Base-by-base conservation (phyloP, 2,329 filamentous ascomycete genomes). In the Hymenoscyphus scutula region DNA sequence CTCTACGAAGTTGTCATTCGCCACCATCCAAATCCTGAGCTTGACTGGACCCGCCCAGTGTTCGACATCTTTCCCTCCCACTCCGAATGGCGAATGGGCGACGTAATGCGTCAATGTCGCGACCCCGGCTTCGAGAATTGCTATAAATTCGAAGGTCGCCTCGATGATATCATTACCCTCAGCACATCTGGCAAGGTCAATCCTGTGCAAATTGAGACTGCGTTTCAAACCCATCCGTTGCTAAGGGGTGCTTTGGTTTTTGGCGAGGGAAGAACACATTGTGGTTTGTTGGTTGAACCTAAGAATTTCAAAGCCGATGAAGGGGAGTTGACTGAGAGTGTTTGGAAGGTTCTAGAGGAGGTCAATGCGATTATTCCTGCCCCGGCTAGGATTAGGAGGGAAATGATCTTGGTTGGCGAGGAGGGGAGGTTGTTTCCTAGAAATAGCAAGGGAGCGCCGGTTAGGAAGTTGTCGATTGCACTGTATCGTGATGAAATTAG, bases 181-280 rank as follows among this genome's bases (percentile, higher is more conserved):
- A 75, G 73, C 29, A 80, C 77, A 61, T 78, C 78, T 1, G 74
- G 77, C 55, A 81, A 81, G 62, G 74, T 79, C 48, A 80, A 80
- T 51, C 79, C 80, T 0, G 62, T 77, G 2, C 69, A 72, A 2
- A 74, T 79, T 67, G 79, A 81, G 64, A 68, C 63, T 19, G 67
- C 70, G 4, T 71, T 81, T 15, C 70, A 70, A 32, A 66, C 62
- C 1, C 75, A 79, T 60, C 72, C 65, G 2, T 1, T 57, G 3
- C 66, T 80, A 0, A 64, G 68, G 1, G 68, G 71, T 2, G 72
- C 72, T 3, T 38, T 79, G 5, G 66, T 80, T 1, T 66, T 76
- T 56, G 78, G 78, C 0, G 69, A 76, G 19, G 71, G 70, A 2
- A 55, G 58, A n/a, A 53, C 56, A 0, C 55, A 13, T 15, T 70